These are phyloP conservation scores for Rhododendron vialii DNA, from an alignment of 148 eudicot species.

Conservation along the genomic window DNA sequence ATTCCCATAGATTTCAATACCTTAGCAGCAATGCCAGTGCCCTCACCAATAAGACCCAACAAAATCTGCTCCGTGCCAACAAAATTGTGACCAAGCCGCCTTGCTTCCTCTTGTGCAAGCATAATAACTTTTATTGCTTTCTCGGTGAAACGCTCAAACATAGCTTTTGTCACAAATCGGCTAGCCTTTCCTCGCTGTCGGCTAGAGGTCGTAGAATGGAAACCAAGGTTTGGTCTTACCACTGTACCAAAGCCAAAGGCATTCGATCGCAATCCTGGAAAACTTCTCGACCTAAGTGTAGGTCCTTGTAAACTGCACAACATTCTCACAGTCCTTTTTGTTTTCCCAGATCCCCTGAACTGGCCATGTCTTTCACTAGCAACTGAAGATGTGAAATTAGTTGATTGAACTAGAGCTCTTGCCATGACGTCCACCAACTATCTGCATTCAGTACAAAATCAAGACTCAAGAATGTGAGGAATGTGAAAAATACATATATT, in stretches of 20 bases:
- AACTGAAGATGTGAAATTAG: conserved; percentile 49
- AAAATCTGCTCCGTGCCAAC: conserved; percentile 97
- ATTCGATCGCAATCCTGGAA: conserved; percentile 65
- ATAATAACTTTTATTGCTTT: conserved; percentile 94
- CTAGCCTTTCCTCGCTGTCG: conserved; percentile 38
- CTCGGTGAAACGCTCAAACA: conserved; percentile 97
- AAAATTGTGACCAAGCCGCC: conserved; percentile 88
- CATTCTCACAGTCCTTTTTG: conserved; percentile 44
- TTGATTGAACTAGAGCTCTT: conserved; percentile 61
- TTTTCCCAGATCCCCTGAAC: conserved; percentile 43
- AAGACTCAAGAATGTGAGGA: not conserved
- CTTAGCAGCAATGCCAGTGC: conserved; percentile 98
- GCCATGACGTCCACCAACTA: conserved; percentile 56
- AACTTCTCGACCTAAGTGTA: conserved; percentile 41
- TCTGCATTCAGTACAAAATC: conserved; percentile 24
- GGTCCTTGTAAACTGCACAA: conserved; percentile 42
- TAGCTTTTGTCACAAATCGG: conserved; percentile 60
- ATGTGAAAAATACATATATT: not conserved
- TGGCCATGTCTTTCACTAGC: conserved; percentile 45
- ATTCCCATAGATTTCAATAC: conserved; percentile 97
- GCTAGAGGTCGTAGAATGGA: conserved; percentile 45
- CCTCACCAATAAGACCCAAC: conserved; percentile 95
- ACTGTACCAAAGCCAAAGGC: conserved; percentile 56
- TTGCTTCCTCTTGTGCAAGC: conserved; percentile 99
- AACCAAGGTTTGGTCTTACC: conserved; percentile 36